Base-by-base conservation (phyloP, 768 basidiomycete species). In the Candolleomyces efflorescens region DNA sequence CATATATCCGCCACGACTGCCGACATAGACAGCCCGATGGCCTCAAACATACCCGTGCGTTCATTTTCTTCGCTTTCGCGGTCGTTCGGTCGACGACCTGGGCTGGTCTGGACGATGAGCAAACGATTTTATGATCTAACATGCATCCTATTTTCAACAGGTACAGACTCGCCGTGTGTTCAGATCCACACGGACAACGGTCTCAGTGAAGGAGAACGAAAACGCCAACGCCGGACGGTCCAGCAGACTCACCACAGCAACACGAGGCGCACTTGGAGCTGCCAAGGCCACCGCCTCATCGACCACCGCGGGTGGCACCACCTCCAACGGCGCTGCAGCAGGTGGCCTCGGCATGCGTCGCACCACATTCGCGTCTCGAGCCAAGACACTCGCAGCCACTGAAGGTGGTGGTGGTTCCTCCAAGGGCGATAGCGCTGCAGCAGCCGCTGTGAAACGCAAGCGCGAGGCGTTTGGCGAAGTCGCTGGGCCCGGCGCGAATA, bases 391-490 rank as follows among this genome's bases (percentile, higher is more conserved):
- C 67, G 62, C 22, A 22, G 27, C 66, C 69, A 50, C 68, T 61
- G 68, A 75, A 27, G 69, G 73, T 51, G 70, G 72, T 60, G 73
- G 72, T 15, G 36, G 6, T 32, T 3, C 49, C 39, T 53, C 64
- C 49, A 78, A 82, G 60, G 64, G 69, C 20, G 85, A 87, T 27
- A 68, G 71, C 9, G 73, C 76, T 36, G 85, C 87, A 26, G 68
- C 71, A 9, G 73, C 76, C 36, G 78, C 77, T 3, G 84, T 81
- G 51, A 91, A 92, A 70, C 81, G 91, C 61, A 92, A 92, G 70
- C 87, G 92, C 44, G 86, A 87, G 51, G 90, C 90, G 0, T 76
- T 93, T 24, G 86, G 84, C 32, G 91, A 93, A 69, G 87, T 91
- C 44, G 80, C 84, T 7, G 74, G 71, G 12, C 64, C 78, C 70